Evolutionary conservation across 805 yeast genomes (phyloP).

Genomic region (Ogataea minuta): DNA sequence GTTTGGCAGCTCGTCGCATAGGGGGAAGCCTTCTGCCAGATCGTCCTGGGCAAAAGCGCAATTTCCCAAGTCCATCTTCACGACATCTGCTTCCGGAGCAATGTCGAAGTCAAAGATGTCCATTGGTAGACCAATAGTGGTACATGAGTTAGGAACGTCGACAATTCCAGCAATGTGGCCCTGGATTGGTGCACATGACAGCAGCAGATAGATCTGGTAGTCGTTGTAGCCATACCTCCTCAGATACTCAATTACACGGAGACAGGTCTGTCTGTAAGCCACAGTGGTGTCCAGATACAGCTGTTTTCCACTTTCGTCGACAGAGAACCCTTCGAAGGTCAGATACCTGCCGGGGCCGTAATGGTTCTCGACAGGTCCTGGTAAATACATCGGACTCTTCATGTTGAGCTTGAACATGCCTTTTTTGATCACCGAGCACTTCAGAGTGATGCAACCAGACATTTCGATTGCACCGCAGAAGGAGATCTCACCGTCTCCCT

Average conservation of each 20-base stretch:
- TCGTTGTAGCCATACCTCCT: conserved; percentile 50
- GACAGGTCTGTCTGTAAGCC: conserved; percentile 51
- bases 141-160: conserved; percentile 52
- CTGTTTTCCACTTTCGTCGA: conserved; percentile 47
- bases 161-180: conserved; percentile 53
- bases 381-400: conserved; percentile 46
- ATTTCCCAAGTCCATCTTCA: conserved; percentile 34
- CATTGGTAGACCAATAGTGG: conserved; percentile 50
- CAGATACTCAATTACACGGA: conserved; percentile 48
- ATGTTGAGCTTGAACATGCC: conserved; percentile 42
- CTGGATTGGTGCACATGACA: conserved; percentile 49
- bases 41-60: conserved; percentile 38
- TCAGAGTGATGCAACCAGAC: conserved; percentile 47
- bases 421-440: conserved; percentile 39
- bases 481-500: conserved; percentile 54
- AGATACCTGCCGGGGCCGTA: conserved; percentile 49
- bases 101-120: conserved; percentile 51
- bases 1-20: conserved; percentile 20
- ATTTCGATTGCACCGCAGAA: conserved; percentile 56
- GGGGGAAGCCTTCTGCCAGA: conserved; percentile 20
- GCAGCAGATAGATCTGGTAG: conserved; percentile 46
- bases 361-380: conserved; percentile 48
- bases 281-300: conserved; percentile 45
- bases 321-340: conserved; percentile 54
- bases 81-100: conserved; percentile 36